Evolutionary conservation across 75 land plant species (phyloP).

Genomic region (Ceratopteris richardii): DNA sequence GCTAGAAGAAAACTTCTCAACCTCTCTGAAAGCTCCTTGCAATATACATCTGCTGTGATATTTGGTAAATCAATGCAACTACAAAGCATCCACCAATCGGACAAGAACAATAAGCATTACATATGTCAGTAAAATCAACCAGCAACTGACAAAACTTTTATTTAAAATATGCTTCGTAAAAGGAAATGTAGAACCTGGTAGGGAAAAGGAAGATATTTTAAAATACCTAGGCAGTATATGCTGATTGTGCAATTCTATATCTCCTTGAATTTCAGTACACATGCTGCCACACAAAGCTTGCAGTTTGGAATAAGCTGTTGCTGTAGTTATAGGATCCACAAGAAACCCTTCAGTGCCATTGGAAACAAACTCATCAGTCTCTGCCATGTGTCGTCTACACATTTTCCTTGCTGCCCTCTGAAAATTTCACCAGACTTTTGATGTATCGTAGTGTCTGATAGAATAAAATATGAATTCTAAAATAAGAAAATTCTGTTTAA

Average conservation of each 20-base stretch:
- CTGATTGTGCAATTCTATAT: conserved; percentile 76
- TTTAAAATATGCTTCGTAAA: not conserved
- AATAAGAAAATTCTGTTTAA: not conserved
- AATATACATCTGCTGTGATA: conserved; percentile 73
- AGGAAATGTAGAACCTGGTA: not conserved
- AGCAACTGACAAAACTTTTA: not conserved
- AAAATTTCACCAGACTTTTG: not conserved
- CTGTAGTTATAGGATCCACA: conserved; percentile 49
- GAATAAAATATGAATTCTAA: not conserved
- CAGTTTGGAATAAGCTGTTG: conserved; percentile 83
- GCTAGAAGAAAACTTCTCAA: conserved; percentile 72
- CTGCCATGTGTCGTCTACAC: conserved; percentile 59
- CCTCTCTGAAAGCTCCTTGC: conserved; percentile 70
- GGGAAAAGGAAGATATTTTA: not conserved
- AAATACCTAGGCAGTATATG: conserved; percentile 84
- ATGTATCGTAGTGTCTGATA: not conserved
- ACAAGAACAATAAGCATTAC: not conserved
- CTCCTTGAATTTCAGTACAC: conserved; percentile 73
- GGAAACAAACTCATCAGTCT: conserved; percentile 63
- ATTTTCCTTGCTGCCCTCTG: conserved; percentile 85
- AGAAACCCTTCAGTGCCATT: conserved; percentile 41
- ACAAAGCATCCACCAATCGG: not conserved
- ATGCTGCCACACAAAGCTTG: conserved; percentile 50
- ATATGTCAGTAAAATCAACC: not conserved
- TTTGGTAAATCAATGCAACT: conserved; percentile 94